Conservation (phyloP, 139 green algal genomes). For the Pleodorina starrii region DNA sequence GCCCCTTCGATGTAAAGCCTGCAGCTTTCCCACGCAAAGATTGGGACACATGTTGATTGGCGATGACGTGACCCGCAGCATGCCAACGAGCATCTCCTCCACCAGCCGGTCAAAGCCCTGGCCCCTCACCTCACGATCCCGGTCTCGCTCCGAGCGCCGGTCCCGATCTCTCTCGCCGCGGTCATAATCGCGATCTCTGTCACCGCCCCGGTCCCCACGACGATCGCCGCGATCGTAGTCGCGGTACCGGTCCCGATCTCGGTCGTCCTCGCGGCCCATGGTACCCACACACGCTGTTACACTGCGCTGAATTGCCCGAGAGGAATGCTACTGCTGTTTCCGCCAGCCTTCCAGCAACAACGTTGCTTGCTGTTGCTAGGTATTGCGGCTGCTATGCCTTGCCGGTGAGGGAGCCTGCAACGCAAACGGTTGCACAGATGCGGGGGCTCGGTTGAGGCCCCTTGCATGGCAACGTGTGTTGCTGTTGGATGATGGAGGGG, state of each 20-base stretch:
- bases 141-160: neutral
- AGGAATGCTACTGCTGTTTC: no score
- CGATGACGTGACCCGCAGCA: no score
- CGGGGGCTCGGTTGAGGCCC: no score
- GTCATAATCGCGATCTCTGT: constrained; percentile 20
- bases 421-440: neutral
- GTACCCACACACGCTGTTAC: neutral
- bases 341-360: no score
- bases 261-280: constrained; percentile 42
- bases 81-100: no score
- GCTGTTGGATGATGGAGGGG: no score
- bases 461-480: no score
- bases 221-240: constrained; percentile 27
- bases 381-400: constrained; percentile 51
- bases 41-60: no score
- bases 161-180: constrained; percentile 18
- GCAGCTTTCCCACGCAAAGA: no score
- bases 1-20: no score
- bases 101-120: no score
- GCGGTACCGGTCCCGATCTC: constrained; percentile 8
- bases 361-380: no score
- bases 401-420: constrained; percentile 64
- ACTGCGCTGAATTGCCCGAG: neutral
- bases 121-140: neutral
- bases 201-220: constrained; percentile 13